A percentile compares a stretch with the other conserved stretches of the same genome.
phyloP scores from a whole-genome alignment of 2,329 filamentous ascomycete genomes.

The Endothia cerciana region DNA sequence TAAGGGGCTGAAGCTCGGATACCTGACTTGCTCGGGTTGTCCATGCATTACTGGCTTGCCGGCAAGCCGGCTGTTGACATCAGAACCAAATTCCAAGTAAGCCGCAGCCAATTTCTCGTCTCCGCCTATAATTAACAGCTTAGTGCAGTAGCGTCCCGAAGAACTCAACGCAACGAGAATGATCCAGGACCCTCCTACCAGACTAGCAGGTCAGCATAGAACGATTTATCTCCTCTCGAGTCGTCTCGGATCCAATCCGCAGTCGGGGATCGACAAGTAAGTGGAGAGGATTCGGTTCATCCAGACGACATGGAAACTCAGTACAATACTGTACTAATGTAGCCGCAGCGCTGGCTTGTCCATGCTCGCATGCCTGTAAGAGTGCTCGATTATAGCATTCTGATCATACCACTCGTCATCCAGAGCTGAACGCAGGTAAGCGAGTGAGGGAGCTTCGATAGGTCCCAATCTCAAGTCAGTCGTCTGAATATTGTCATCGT shows the following conservation, averaged over 20 bases:
- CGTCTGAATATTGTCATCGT: not conserved
- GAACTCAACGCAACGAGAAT: constrained; percentile 2
- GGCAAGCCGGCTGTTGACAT: not conserved
- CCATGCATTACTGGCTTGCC: not conserved
- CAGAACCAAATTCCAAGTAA: not conserved
- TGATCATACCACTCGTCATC: not conserved
- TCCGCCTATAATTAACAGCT: not conserved
- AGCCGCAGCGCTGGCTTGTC: not conserved
- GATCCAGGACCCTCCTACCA: not conserved
- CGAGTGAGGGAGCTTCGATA: not conserved
- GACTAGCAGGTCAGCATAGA: not conserved
- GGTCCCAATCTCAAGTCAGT: not conserved
- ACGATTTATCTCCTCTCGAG: not conserved
- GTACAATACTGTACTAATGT: not conserved
- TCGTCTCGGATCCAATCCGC: not conserved
- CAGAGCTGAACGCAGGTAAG: not conserved
- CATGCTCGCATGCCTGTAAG: not conserved
- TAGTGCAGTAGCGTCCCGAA: not conserved
- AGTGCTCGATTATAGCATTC: not conserved
- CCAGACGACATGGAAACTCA: not conserved
- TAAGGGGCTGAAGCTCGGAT: not conserved
- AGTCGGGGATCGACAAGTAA: not conserved
- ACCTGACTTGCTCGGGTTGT: not conserved
- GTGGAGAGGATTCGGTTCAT: not conserved
- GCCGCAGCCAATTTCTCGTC: not conserved